A percentile compares a stretch with the other conserved stretches of the same genome.
Conservation (phyloP, 495 filamentous ascomycete species). For the Neurospora africana region DNA sequence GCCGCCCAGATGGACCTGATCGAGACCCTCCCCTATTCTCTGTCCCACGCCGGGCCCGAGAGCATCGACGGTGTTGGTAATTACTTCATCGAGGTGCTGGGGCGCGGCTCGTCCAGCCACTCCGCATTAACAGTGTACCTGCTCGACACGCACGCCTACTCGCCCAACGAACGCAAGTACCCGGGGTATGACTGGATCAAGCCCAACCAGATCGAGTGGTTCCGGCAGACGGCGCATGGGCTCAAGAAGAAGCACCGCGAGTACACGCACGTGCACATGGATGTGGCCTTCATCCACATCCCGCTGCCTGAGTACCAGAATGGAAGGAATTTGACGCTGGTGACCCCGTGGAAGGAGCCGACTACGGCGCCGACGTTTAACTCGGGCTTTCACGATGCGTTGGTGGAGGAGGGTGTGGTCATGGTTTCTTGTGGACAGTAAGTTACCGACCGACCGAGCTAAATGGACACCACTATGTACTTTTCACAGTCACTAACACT, state of each 20-base stretch:
- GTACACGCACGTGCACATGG: constrained; percentile 86
- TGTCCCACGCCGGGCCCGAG: constrained; percentile 70
- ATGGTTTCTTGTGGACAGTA: constrained; percentile 89
- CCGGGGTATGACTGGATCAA: constrained; percentile 95
- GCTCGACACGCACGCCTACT: constrained; percentile 87
- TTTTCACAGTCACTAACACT: constrained; percentile 3
- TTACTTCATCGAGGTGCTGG: constrained; percentile 85
- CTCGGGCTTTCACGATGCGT: constrained; percentile 73
- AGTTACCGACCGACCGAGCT: constrained; percentile 21
- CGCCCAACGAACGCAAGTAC: constrained; percentile 77
- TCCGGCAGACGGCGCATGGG: constrained; percentile 59
- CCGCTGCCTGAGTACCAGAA: constrained; percentile 77
- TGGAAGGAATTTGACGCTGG: constrained; percentile 30
- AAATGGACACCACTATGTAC: not conserved
- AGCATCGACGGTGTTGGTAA: constrained; percentile 87
- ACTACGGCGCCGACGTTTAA: constrained; percentile 84
- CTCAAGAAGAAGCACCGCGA: constrained; percentile 60
- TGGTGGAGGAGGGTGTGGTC: constrained; percentile 71
- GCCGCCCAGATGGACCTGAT: constrained; percentile 72
- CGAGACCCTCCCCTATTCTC: constrained; percentile 77
- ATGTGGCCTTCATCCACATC: constrained; percentile 96
- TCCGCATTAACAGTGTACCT: constrained; percentile 88
- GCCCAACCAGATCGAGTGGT: constrained; percentile 88
- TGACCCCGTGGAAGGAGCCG: constrained; percentile 61
- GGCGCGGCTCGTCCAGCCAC: constrained; percentile 64